These are phyloP conservation scores for Zymoseptoria brevis DNA, from an alignment of 2,329 filamentous ascomycete species.

Conservation along the genomic window DNA sequence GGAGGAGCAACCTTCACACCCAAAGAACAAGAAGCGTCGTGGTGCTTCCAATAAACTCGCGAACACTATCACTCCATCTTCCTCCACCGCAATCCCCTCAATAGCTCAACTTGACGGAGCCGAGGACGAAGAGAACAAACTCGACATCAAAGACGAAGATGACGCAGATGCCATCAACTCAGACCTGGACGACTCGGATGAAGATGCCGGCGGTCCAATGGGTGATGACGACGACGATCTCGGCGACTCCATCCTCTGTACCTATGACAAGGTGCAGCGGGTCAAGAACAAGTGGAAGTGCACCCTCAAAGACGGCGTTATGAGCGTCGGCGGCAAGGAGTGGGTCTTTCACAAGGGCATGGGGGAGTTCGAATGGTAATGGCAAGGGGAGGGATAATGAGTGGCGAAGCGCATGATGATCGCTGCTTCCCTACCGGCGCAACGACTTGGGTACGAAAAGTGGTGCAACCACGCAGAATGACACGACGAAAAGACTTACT, in stretches of 20 bases:
- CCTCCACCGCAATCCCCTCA: conserved; percentile 5
- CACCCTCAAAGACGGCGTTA: conserved; percentile 89
- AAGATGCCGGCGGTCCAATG: conserved; percentile 47
- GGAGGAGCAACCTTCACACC: conserved; percentile 39
- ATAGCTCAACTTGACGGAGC: conserved; percentile 51
- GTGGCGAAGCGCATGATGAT: conserved; percentile 30
- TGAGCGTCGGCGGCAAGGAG: conserved; percentile 90
- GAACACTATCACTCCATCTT: not conserved
- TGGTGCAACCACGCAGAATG: not conserved
- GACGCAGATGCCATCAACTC: conserved; percentile 98
- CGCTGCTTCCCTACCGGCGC: not conserved
- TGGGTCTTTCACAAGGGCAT: conserved; percentile 93
- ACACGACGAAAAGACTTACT: not conserved
- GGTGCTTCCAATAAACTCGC: not conserved
- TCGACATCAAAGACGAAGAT: conserved; percentile 38
- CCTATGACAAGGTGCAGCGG: conserved; percentile 97
- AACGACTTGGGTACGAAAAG: not conserved
- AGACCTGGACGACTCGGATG: conserved; percentile 90
- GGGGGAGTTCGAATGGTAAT: conserved; percentile 92
- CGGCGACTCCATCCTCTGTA: conserved; percentile 87
- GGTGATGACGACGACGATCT: conserved; percentile 69
- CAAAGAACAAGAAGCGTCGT: conserved; percentile 25
- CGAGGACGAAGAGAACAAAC: conserved; percentile 40
- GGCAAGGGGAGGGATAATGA: conserved; percentile 24
- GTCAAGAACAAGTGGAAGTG: conserved; percentile 99